Evolutionary conservation across 495 filamentous ascomycete species (phyloP), one percentile per base, ranked within the genome.

Genomic region (Letharia columbiana): DNA sequence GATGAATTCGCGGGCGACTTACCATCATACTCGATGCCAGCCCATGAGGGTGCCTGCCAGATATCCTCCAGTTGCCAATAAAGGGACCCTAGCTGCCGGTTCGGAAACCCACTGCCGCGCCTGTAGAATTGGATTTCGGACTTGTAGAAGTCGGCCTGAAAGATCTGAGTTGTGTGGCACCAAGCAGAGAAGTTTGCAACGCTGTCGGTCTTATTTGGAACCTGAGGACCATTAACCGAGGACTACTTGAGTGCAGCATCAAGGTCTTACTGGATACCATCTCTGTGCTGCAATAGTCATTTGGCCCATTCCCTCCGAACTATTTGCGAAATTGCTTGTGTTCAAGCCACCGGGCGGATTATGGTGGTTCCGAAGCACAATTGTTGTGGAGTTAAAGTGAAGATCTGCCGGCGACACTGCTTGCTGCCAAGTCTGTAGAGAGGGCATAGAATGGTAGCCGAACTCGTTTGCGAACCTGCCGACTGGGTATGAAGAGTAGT

Each of bases 21-120:
- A 58, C 67, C 67, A 17, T 69, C 49, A 44, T 66, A 69, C 28
- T 69, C 67, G 58, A 69, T 69, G 6, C 64, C 64, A 4, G 86
- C 83, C 86, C 86, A 89, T 1, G 85, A 83, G 0, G 86, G 86
- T 11, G 85, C 86, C 70, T 86, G 83, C 86, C 86, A 88, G 69
- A 87, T 84, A 73, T 88, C 86, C 66, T 89, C 83, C 1, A 89
- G 75, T 71, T 89, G 86, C 87, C 87, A 89, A 71, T 89, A 89
- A 11, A 89, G 71, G 8, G 80, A 80, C 0, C 87, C 87, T 2
- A 88, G 76, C 70, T 88, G 85, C 6, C 83, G 78, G 57, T 88
- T 79, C 0, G 82, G 84, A 70, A 79, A 72, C 2, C 85, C 85
- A 52, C 81, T 83, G 10, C 86, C 86, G 31, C 83, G 78, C 8